phyloP scores from a whole-genome alignment of 2,329 filamentous ascomycete species.

The Alternaria rosae region DNA sequence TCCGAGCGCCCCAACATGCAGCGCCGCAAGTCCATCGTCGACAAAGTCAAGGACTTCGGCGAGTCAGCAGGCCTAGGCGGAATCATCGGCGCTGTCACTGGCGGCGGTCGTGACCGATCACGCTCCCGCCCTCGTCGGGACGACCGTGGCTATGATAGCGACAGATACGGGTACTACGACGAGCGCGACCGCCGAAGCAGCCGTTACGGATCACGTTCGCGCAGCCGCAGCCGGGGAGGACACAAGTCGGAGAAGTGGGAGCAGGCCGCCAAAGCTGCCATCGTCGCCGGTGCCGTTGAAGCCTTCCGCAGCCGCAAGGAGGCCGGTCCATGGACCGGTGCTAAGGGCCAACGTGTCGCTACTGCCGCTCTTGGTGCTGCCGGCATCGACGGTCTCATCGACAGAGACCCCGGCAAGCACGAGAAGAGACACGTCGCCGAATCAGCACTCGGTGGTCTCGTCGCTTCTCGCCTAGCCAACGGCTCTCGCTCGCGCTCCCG shows the following conservation, averaged over 20 bases:
- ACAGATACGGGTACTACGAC: slow-evolving; percentile 40
- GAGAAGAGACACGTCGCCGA: slow-evolving; percentile 82
- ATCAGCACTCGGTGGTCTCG: slow-evolving; percentile 86
- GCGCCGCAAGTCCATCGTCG: slow-evolving; percentile 65
- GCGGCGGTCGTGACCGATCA: slow-evolving; percentile 67
- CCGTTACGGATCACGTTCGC: slow-evolving; percentile 63
- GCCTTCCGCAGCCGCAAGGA: slow-evolving; percentile 91
- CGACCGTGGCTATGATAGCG: slow-evolving; percentile 60
- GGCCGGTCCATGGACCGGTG: slow-evolving; percentile 86
- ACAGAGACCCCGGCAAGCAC: slow-evolving; percentile 74
- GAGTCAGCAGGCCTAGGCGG: slow-evolving; percentile 66
- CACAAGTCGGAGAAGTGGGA: slow-evolving; percentile 64
- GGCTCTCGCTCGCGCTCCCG: slow-evolving; percentile 72
- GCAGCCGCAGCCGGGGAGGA: slow-evolving; percentile 57
- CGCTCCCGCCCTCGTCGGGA: slow-evolving; percentile 45
- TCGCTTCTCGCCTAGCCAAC: slow-evolving; percentile 85
- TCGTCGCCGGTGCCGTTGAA: slow-evolving; percentile 89
- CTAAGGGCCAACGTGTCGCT: slow-evolving; percentile 89
- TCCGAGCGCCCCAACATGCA: slow-evolving; percentile 53
- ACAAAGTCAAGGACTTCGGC: slow-evolving; percentile 62
- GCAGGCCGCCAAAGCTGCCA: slow-evolving; percentile 88
- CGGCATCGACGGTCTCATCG: slow-evolving; percentile 79
- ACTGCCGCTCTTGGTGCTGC: slow-evolving; percentile 87
- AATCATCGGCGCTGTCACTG: slow-evolving; percentile 58
- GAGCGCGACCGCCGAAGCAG: slow-evolving; percentile 41